Base-by-base conservation (phyloP, 2,329 filamentous ascomycete species). In the Cordyceps farinosa region DNA sequence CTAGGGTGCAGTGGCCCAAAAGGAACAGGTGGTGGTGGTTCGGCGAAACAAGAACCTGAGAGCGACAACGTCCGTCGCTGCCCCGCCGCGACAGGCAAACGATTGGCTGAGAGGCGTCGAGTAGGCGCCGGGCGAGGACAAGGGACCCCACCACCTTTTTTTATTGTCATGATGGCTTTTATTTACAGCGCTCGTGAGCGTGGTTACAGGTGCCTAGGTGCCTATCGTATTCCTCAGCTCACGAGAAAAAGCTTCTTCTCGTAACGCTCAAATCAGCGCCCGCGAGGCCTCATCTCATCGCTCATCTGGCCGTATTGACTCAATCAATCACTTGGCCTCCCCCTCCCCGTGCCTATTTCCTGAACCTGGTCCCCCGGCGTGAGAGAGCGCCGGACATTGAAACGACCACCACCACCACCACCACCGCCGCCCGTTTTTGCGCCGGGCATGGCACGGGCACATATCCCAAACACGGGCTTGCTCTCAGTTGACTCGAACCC, bases 31-130 rank as follows among this genome's bases (percentile, higher is more conserved):
- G 22, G 22, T 22, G 22, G 22, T 22, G 22, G 22, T 22, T 22
- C 22, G 22, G 22, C 22, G 22, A 22, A 22, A 22, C 22, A 22
- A 22, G 22, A 22, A 22, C 22, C 22, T 22, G 22, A 22, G 22
- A 22, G 22, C 22, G 22, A 22, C 22, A 22, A 22, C 22, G 22
- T 22, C 22, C 22, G 22, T 22, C 22, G 22, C 22, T n/a, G 48
- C 57, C 57, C 57, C 48, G 47, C 57, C 30, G 38, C 27, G 36
- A 61, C 11, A 36, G 36, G 29, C n/a, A 52, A 48, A 54, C 42
- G 7, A 61, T 30, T 61, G 59, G 59, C 59, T 61, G 59, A 55
- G 32, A 10, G 42, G 5, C 27, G 40, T 61, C 59, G 59, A 61
- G 50, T 30, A 61, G 59, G 40, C 59, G 59, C 59, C 59, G 50